These are phyloP conservation scores for Truncatella angustata DNA, from an alignment of 2,329 filamentous ascomycete species.

Conservation along the genomic window DNA sequence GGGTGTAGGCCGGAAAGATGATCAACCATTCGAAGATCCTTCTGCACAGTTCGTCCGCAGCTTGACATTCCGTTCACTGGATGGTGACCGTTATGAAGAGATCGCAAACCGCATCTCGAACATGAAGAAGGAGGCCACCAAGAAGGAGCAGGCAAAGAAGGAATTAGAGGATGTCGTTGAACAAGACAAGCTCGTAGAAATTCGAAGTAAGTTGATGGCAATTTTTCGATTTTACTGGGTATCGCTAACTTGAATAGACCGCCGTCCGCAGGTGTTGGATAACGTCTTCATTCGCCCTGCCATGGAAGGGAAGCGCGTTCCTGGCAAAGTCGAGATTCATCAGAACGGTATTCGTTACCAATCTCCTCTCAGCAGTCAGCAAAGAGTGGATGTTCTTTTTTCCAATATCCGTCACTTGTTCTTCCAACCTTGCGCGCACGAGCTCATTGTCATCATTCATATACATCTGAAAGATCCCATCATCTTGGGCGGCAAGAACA, in stretches of 20 bases:
- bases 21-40: slow-evolving; percentile 96
- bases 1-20: slow-evolving; percentile 94
- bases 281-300: slow-evolving; percentile 95
- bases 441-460: slow-evolving; percentile 96
- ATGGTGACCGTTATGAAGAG: slow-evolving; percentile 83
- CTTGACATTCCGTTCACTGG: slow-evolving; percentile 88
- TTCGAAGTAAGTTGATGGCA: slow-evolving; percentile 75
- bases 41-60: slow-evolving; percentile 94
- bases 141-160: slow-evolving; percentile 98
- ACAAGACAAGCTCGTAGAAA: slow-evolving; percentile 94
- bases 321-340: slow-evolving; percentile 94
- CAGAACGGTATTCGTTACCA: slow-evolving; percentile 98
- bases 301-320: slow-evolving; percentile 94
- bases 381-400: slow-evolving; percentile 90
- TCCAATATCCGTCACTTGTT: slow-evolving; percentile 98
- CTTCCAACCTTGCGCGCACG: slow-evolving; percentile 95
- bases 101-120: slow-evolving; percentile 93
- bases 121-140: slow-evolving; percentile 87
- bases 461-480: slow-evolving; percentile 98
- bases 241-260: slow-evolving; percentile 61
- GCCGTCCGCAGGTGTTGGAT: slow-evolving; percentile 83
- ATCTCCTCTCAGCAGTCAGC: slow-evolving; percentile 74
- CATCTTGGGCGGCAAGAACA: slow-evolving; percentile 84
- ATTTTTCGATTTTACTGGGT: background rate
- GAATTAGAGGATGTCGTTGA: slow-evolving; percentile 99